Conservation (phyloP, 768 basidiomycete genomes). For the Amanita fuliginea region DNA sequence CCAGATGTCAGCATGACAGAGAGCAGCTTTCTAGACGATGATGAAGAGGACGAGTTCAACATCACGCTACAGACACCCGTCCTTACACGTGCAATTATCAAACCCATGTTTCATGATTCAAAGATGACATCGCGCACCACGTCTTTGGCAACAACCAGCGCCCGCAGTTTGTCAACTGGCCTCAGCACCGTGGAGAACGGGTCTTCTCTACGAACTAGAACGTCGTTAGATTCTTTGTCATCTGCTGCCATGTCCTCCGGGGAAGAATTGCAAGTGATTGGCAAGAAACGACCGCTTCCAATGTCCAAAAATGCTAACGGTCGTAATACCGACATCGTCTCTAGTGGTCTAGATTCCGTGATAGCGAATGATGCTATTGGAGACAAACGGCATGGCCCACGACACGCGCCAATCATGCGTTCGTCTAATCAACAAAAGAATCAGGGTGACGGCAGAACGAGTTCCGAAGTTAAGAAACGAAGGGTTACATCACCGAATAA, state of each 20-base stretch:
- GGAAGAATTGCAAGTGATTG: conserved; percentile 25
- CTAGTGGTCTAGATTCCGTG: background rate
- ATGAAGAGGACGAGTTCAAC: conserved; percentile 56
- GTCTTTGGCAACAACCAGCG: background rate
- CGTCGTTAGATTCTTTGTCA: conserved; percentile 30
- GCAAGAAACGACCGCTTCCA: conserved; percentile 30
- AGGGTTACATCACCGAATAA: conserved; percentile 16
- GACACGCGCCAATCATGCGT: conserved; percentile 1
- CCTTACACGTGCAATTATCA: conserved; percentile 9
- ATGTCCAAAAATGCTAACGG: conserved; percentile 10
- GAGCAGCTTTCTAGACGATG: conserved; percentile 19
- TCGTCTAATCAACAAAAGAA: background rate
- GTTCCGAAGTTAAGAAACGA: conserved; percentile 21
- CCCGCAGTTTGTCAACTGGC: conserved; percentile 21
- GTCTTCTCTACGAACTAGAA: conserved; percentile 25
- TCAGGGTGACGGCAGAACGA: background rate
- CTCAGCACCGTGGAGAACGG: conserved; percentile 27
- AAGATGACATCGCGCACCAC: conserved; percentile 1
- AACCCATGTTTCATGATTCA: background rate
- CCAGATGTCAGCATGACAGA: conserved; percentile 20
- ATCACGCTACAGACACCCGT: conserved; percentile 57
- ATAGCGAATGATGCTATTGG: background rate
- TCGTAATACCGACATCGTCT: conserved; percentile 7
- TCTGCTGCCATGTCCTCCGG: conserved; percentile 19
- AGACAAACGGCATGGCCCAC: background rate